Conservation (phyloP, 116 monocot genomes). For the Cymodocea nodosa region DNA sequence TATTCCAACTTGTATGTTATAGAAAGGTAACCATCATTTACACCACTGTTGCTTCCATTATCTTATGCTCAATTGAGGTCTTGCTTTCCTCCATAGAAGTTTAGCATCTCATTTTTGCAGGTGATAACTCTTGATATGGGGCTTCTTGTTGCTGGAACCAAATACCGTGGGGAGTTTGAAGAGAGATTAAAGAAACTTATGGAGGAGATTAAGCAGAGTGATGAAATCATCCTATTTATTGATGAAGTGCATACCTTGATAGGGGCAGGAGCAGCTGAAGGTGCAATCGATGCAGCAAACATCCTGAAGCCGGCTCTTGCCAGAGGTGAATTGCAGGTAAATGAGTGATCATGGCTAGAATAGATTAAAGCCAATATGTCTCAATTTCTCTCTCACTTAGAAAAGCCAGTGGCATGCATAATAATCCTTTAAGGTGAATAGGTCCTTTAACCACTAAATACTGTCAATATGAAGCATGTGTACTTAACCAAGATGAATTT, state of each 20-base stretch:
- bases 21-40: too few relatives aligned
- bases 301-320: conserved; percentile 96
- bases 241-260: conserved; percentile 98
- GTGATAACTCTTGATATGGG: conserved; percentile 99
- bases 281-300: conserved; percentile 98
- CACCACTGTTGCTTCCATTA: too few relatives aligned
- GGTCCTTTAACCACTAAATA: too few relatives aligned
- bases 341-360: not conserved
- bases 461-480: too few relatives aligned
- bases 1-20: not conserved
- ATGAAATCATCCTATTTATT: conserved; percentile 94
- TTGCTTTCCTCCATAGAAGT: not conserved
- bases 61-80: not conserved
- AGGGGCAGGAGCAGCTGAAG: conserved; percentile 97
- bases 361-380: not conserved
- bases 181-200: conserved; percentile 95
- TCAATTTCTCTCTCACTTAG: not conserved
- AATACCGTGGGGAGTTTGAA: conserved; percentile 98
- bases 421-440: too few relatives aligned
- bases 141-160: conserved; percentile 95
- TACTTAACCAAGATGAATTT: too few relatives aligned
- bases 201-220: conserved; percentile 97
- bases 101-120: conserved; percentile 14
- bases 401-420: not conserved
- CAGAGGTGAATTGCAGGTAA: conserved; percentile 98